Evolutionary conservation across 306 rosid genomes (phyloP), one percentile per base, ranked within the genome.

Genomic region (Glycine soja): DNA sequence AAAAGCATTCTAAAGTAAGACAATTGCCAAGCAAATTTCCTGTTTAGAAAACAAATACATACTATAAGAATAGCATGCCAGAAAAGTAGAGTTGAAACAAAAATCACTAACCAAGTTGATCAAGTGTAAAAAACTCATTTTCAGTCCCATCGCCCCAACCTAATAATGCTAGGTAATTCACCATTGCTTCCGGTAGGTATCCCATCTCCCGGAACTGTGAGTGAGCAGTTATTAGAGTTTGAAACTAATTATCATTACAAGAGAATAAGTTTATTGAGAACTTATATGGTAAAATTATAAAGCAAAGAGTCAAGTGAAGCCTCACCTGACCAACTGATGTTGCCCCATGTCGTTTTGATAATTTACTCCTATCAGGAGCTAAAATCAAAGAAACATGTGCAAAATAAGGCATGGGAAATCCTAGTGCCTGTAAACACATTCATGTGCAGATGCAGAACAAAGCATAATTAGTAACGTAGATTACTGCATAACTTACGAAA

Each of bases 101-200:
- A 79, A 84, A 67, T 73, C 71, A 86, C 96, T 66, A 79, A 95
- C 99, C 98, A 61, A 95, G 99, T 77, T 93, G 91, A 75, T 89
- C 88, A 56, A 92, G 86, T 57, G 90, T 77, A 84, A 87, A 95
- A 84, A 95, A 95, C 81, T 95, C 98, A 81, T 95, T 92, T 80
- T 93, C 99, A 3, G 98, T 95, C 62, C 97, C 98, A 84, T 95
- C 98, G 2, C 99, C 97, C 99, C 99, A 95, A 77, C 99, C 98
- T 89, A 95, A 90, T 70, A 95, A 84, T 54, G 99, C 97, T 76
- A 95, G 87, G 89, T 95, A 95, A 88, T 95, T 95, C 80, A 87
- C 95, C 96, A 95, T 89, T 86, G 91, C 97, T 87, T 93, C 88
- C 11, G 98, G 97, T 63, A 93, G 84, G 87, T 95, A 95, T 51